Evolutionary conservation across 805 yeast species (phyloP).

Genomic region (Zygotorulaspora chibaensis): DNA sequence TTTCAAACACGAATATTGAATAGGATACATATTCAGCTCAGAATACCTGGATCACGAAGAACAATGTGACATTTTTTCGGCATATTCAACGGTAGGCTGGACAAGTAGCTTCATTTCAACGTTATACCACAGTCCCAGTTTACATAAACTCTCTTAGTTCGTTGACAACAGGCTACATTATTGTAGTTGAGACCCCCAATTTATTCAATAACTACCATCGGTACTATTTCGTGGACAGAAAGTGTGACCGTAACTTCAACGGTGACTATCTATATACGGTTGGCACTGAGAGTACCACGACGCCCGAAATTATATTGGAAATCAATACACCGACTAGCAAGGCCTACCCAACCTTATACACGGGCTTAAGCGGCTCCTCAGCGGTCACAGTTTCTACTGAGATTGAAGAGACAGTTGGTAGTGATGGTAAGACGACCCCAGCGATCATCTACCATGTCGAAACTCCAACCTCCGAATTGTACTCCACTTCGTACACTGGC

Average conservation of each 20-base stretch:
- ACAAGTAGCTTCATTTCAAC: constrained; percentile 12
- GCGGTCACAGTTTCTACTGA: constrained; percentile 11
- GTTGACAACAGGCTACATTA: constrained; percentile 13
- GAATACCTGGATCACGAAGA: not conserved
- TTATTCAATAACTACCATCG: not conserved
- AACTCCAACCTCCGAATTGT: constrained; percentile 9
- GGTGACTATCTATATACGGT: constrained; percentile 3
- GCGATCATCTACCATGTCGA: constrained; percentile 16
- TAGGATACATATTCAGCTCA: constrained; percentile 14
- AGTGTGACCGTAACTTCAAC: constrained; percentile 2
- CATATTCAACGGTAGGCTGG: constrained; percentile 18
- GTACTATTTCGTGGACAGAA: too few species aligned
- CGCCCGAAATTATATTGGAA: constrained; percentile 13
- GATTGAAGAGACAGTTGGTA: constrained; percentile 4
- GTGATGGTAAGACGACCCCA: constrained; percentile 10
- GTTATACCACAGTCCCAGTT: constrained; percentile 12
- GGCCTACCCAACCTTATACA: too few species aligned
- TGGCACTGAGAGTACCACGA: constrained; percentile 11
- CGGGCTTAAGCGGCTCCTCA: not conserved
- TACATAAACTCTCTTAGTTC: constrained; percentile 8
- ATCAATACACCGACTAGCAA: constrained; percentile 13
- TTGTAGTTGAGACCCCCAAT: constrained; percentile 16
- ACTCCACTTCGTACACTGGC: constrained; percentile 3
- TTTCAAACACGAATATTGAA: constrained; percentile 14
- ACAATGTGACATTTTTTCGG: not conserved